Evolutionary conservation across 148 eudicot species (phyloP).

Genomic region (Vaccinium darrowii): DNA sequence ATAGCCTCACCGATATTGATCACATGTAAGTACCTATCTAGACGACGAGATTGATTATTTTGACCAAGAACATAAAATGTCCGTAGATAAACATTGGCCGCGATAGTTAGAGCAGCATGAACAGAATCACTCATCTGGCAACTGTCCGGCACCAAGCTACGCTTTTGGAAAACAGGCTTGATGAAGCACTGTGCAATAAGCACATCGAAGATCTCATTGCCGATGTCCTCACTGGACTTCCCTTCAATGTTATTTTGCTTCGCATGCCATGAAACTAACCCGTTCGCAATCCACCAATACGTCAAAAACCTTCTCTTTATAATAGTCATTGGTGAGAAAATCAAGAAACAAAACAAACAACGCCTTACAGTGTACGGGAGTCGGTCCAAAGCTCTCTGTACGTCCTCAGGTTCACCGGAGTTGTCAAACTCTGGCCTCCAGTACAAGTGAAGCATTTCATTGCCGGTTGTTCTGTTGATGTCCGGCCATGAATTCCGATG

Average conservation of each 20-base stretch:
- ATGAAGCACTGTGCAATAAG: conserved; percentile 30
- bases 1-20: conserved; percentile 34
- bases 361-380: neutral
- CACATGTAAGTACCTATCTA: neutral
- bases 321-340: neutral
- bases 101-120: neutral
- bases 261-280: neutral
- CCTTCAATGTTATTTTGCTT: neutral
- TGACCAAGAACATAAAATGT: neutral
- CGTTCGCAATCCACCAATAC: neutral
- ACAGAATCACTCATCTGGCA: neutral
- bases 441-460: conserved; percentile 1
- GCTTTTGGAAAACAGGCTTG: conserved; percentile 14
- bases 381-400: neutral
- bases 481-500: neutral
- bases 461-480: neutral
- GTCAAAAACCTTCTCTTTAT: neutral
- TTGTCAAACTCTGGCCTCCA: neutral
- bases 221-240: conserved; percentile 13
- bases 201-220: conserved; percentile 18
- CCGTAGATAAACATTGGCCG: conserved; percentile 8
- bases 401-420: conserved; percentile 1
- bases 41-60: neutral
- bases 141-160: neutral
- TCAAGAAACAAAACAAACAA: neutral